Percentiles rank a stretch among this genome's conserved stretches.
phyloP scores from a whole-genome alignment of 129 eudicot species.

The Flaveria sonorensis region DNA sequence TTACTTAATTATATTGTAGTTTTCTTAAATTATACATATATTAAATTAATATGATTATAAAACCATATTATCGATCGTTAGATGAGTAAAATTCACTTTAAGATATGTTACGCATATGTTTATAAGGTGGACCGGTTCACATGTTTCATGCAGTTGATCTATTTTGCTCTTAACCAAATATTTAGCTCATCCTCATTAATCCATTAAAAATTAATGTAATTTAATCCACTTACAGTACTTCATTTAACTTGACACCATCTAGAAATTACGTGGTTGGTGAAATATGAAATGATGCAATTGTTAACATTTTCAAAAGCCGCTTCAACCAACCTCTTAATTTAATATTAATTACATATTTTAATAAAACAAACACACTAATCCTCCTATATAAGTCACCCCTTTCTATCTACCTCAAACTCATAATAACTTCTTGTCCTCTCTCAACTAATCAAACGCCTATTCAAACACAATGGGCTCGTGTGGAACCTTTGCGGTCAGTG shows the following conservation, averaged over 20 bases:
- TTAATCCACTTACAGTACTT: no score
- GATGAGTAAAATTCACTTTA: no score
- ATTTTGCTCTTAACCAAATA: background rate
- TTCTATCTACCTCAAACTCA: constrained; percentile 16
- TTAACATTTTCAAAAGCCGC: constrained; percentile 3
- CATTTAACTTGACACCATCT: background rate
- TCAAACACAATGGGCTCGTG: constrained; percentile 36
- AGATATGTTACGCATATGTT: no score
- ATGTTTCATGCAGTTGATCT: background rate
- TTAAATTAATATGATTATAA: no score
- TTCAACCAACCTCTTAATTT: constrained; percentile 23
- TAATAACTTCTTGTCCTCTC: constrained; percentile 3
- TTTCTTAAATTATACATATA: no score
- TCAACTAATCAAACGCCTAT: background rate
- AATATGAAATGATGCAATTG: background rate
- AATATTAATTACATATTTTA: background rate
- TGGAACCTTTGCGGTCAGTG: constrained; percentile 34
- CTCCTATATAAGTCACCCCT: constrained; percentile 25
- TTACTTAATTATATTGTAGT: no score
- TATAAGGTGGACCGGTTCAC: no score
- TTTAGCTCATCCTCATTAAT: no score
- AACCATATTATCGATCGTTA: no score
- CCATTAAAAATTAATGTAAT: background rate
- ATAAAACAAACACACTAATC: background rate
- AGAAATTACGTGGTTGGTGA: constrained; percentile 15